Base-by-base conservation (phyloP, 331 rosid genomes). In the Acacia pycnantha region DNA sequence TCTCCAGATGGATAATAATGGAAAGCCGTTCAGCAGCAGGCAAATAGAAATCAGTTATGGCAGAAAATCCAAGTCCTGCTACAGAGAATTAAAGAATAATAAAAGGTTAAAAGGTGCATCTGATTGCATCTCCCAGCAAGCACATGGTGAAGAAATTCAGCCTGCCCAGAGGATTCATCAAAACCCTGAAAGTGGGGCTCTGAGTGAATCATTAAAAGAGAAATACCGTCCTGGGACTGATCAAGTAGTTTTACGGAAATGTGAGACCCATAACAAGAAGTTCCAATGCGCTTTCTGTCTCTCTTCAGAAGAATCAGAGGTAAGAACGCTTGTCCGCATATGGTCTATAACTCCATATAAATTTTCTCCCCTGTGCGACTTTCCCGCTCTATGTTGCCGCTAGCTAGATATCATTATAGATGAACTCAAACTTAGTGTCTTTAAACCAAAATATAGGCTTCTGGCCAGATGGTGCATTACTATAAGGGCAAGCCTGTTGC, bases 261-360 rank as follows among this genome's bases (percentile, higher is more conserved):
- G 97, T 80, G 85, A 84, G 53, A 89, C 67, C 27, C 82, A 64
- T 37, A 77, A 51, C 35, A 53, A 82, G 62, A 82, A 82, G 54
- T 70, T 82, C 41, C 86, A 83, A 19, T 96, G 99, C 70, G 92
- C 87, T 76, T 96, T 96, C 83, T 96, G 99, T 84, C 93, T 76
- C 82, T 91, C 92, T 33, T 85, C 94, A 83, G 91, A 92, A 83
- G 97, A 90, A 82, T 86, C 98, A 29, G 92, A 96, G 99, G 99
- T 95, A 85, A 75, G 16, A 58, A 29, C 43, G 35, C 54, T 61
- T 56, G 44, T 77, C 65, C 77, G 46, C 11, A 19, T 73, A n/a
- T 73, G 26, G 76, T 6, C 59, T 50, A 24, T 15, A 70, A 70
- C 21, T 12, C 37, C 53, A 40, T 41, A n/a, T 43, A 68, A 40